These are phyloP conservation scores for Picea glauca DNA, from an alignment of 75 land plant genomes.

Conservation along the genomic window DNA sequence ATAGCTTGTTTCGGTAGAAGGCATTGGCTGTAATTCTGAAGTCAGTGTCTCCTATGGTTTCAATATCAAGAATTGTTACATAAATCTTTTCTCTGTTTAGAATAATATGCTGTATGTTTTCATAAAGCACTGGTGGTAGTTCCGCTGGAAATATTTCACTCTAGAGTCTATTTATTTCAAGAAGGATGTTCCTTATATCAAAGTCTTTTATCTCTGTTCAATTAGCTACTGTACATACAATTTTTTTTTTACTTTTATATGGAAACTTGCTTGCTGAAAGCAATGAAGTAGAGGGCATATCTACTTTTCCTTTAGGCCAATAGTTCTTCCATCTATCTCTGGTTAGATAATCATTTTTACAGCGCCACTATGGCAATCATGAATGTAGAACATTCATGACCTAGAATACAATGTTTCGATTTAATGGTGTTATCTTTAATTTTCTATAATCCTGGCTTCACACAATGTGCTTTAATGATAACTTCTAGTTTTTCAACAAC, in stretches of 20 bases:
- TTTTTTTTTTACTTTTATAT: too few relatives aligned
- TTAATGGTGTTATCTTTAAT: too few relatives aligned
- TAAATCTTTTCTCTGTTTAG: not conserved
- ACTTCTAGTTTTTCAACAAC: too few relatives aligned
- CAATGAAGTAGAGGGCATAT: not conserved
- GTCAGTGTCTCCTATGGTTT: not conserved
- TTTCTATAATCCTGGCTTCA: too few relatives aligned
- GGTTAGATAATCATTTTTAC: not conserved
- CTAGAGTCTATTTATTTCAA: not conserved
- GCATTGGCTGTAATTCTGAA: not conserved
- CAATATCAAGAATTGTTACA: not conserved
- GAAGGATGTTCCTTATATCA: not conserved
- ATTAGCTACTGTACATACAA: too few relatives aligned
- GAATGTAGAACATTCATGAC: not conserved
- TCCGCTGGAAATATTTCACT: not conserved
- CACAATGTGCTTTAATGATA: too few relatives aligned
- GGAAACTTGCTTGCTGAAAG: too few relatives aligned
- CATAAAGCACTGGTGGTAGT: not conserved
- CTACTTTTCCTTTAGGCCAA: not conserved
- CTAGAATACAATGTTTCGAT: too few relatives aligned
- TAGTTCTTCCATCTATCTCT: not conserved
- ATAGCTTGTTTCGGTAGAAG: not conserved
- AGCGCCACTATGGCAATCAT: not conserved
- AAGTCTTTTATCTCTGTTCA: too few relatives aligned
- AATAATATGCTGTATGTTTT: not conserved